A percentile compares a stretch with the other conserved stretches of the same genome.
These are phyloP conservation scores for Phytophthora tentaculata DNA, from an alignment of 352 stramenopile species.

Conservation along the genomic window DNA sequence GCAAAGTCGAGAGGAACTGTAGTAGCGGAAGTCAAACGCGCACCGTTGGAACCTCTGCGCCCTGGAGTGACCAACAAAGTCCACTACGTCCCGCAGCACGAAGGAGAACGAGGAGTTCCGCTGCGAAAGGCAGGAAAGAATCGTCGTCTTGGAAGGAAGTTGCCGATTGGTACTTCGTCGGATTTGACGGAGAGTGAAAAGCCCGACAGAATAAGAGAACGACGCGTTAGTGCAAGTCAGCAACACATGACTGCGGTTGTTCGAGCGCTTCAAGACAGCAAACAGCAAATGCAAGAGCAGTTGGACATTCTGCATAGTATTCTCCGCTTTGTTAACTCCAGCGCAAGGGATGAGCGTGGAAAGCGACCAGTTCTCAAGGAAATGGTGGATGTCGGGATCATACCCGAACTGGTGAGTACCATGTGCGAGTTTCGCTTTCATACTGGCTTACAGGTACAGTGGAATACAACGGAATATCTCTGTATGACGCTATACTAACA, in stretches of 20 bases:
- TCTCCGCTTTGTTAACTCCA: conserved; percentile 38
- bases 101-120: conserved; percentile 35
- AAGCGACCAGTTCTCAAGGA: conserved; percentile 42
- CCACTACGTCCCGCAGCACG: conserved; percentile 36
- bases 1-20: conserved; percentile 38
- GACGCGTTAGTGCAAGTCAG: conserved; percentile 23
- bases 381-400: conserved; percentile 51
- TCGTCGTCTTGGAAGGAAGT: conserved; percentile 21
- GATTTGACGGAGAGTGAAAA: conserved; percentile 2
- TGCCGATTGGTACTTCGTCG: conserved; percentile 3
- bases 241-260: conserved; percentile 35
- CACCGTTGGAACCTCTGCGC: conserved; percentile 29
- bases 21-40: conserved; percentile 27
- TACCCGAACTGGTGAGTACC: conserved; percentile 42
- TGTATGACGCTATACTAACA: too few relatives aligned
- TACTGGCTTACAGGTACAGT: conserved; percentile 48
- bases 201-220: conserved; percentile 6
- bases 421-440: conserved; percentile 81
- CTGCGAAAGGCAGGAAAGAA: conserved; percentile 27
- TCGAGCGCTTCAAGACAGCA: conserved; percentile 38
- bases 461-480: neutral
- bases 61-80: conserved; percentile 29
- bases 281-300: conserved; percentile 48
- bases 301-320: conserved; percentile 50
- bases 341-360: conserved; percentile 25